Base-by-base conservation (phyloP, 2,329 filamentous ascomycete genomes). In the Cryphonectria parasitica region DNA sequence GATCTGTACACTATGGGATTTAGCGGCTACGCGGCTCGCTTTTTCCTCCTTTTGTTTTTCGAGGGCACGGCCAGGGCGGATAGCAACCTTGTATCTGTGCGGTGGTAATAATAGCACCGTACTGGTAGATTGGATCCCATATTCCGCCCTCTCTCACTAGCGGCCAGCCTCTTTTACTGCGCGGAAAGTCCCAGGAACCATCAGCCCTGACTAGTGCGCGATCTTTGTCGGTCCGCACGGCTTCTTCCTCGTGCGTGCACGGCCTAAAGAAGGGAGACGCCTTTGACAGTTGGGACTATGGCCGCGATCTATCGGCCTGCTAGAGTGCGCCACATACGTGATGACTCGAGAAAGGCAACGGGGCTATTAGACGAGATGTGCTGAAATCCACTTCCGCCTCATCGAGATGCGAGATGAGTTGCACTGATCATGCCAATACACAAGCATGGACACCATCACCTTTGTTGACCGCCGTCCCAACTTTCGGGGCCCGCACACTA, bases 251-350 rank as follows among this genome's bases (percentile, higher is more conserved):
- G 25, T 31, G 25, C n/a, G 54, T 31, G 54, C 25, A 25, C 17
- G 25, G 54, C 54, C 28, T 31, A 6, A 15, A 39, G 36, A 39
- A 11, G 36, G 1, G 36, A 10, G 36, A 39, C 5, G 22, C 1
- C 7, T 49, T 41, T 67, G 54, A 67, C 25, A 49, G 28, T 10
- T 49, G 54, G 19, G 22, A 58, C 25, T 28, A 34, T 45, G 28
- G 28, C 15, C 54, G 58, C 45, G 28, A 36, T 49, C 56, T 25
- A 45, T 67, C 39, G 65, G 41, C 39, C 39, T 39, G 34, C 65
- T 49, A 67, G 39, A 67, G 54, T 31, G 54, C 39, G 54, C 65
- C 65, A 67, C 64, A 41, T 41, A 58, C 52, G 39, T 52, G 52
- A 58, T 36, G 58, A 22, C 58, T 61, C 31, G 11, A 25, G 19